Base-by-base conservation (phyloP, 1,284 basidiomycete genomes). In the Tranzscheliella williamsii region DNA sequence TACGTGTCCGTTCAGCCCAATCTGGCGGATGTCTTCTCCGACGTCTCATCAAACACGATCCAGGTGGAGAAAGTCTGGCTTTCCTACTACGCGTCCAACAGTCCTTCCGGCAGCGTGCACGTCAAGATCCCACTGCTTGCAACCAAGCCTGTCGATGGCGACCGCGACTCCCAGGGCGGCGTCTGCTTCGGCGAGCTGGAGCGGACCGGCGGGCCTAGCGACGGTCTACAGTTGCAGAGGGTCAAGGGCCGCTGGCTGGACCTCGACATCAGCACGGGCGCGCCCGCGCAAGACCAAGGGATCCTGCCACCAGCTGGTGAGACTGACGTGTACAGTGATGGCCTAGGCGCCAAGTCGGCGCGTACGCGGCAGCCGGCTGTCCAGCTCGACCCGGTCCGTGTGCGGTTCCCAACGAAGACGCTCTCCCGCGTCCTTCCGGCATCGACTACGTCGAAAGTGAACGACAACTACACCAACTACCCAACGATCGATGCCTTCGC, bases 31-130 rank as follows among this genome's bases (percentile, higher is more conserved):
- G 84, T 87, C 3, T 78, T 87, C 18, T 76, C 81, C 16, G 87
- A 89, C 57, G 82, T 88, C 2, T 50, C 61, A 2, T 71, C 81
- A 24, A 85, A 84, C 6, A 43, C 82, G 4, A 78, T 86, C 4
- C 82, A 84, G 0, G 79, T 75, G 3, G 87, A 89, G 51, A 81
- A 81, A 35, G 82, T 86, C 65, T 89, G 87, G 87, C 76, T 88
- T 3, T 88, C 87, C 0, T 85, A 84, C 75, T 89, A 89, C 78
- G 21, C 60, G 11, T 39, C 45, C 29, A 72, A 72, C 27, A 58
- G 58, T 2, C 69, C 67, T 9, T 53, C 43, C 2, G 55, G 50
- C 11, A 53, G 48, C 23, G 52, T 72, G 2, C 69, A 72, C 26
- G 31, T 55, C 30, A 61, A 51, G 21, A 26, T 72, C 17, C 36